Base-by-base conservation (phyloP, 139 green algal species). In the Ettlia oleoabundans region DNA sequence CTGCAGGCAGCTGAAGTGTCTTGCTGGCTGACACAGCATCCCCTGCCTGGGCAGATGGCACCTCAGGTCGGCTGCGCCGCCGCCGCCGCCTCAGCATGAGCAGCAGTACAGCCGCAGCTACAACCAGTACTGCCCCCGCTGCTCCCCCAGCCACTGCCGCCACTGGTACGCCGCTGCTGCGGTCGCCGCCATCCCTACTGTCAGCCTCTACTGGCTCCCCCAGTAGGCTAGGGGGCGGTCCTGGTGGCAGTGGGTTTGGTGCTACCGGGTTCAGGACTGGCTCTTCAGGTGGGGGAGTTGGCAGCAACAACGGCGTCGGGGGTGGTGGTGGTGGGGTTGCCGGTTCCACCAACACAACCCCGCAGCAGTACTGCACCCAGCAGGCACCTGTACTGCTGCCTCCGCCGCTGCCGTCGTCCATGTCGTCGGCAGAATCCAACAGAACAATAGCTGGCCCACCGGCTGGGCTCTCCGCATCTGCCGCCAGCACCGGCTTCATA, bases 311-410 rank as follows among this genome's bases (percentile, higher is more conserved):
- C n/a, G n/a, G n/a, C n/a, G n/a, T n/a, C n/a, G n/a, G n/a, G n/a
- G n/a, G n/a, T n/a, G n/a, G 55, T 1, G 61, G 10, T 3, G 76
- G 77, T 37, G 43, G 47, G 15, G 10, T 0, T 0, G 22, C n/a
- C 24, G 51, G 78, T 7, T 75, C 47, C 32, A 62, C 6, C 3
- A 84, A 68, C 38, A 72, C 41, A 0, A 68, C 41, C 30, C 87
- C 70, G 78, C 86, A 89, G 63, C 70, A 89, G 40, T 85, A 88
- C 1, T 58, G 47, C 3, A 53, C 13, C 32, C 42, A 35, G 67
- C 86, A 85, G 18, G n/a, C 62, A 28, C n/a, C 43, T 18, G 24
- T 51, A 28, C 35, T 67, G 73, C 52, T 41, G 52, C 73, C 28
- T 7, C 52, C 28, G 24, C 24, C 33, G 53, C 52, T 51, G n/a